phyloP scores from a whole-genome alignment of 768 basidiomycete species.

The Favolaschia claudopus region DNA sequence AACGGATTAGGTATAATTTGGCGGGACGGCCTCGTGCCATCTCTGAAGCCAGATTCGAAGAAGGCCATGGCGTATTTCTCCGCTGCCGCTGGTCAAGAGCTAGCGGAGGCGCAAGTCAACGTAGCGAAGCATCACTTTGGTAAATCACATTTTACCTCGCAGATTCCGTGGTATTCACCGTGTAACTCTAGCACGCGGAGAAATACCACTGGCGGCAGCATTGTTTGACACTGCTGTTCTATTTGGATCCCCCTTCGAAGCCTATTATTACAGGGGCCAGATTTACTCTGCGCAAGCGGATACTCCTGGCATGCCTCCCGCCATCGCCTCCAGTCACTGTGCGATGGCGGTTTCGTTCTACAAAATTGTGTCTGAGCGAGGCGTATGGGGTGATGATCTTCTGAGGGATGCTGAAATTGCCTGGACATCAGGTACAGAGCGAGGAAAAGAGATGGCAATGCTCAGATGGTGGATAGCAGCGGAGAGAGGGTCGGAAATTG shows the following conservation, averaged over 20 bases:
- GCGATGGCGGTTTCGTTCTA: constrained; percentile 92
- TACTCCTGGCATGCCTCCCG: constrained; percentile 48
- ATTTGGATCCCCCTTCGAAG: constrained; percentile 91
- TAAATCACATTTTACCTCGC: constrained; percentile 36
- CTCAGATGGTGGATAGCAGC: constrained; percentile 95
- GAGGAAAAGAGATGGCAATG: constrained; percentile 84
- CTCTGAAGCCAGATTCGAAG: constrained; percentile 66
- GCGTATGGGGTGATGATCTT: constrained; percentile 85
- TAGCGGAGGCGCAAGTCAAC: constrained; percentile 93
- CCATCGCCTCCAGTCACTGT: constrained; percentile 76
- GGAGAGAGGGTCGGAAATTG: constrained; percentile 90
- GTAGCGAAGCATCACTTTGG: constrained; percentile 82
- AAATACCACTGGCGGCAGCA: constrained; percentile 67
- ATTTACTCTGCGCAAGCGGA: constrained; percentile 72
- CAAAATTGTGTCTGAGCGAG: constrained; percentile 92
- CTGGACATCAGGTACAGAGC: constrained; percentile 74
- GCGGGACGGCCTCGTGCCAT: constrained; percentile 83
- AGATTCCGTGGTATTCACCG: constrained; percentile 13
- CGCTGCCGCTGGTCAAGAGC: constrained; percentile 84
- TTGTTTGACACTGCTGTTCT: constrained; percentile 88
- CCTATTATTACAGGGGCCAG: constrained; percentile 91
- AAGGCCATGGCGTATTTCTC: constrained; percentile 74
- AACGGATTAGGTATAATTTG: constrained; percentile 93
- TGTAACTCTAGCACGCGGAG: constrained; percentile 64
- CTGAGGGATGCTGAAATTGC: constrained; percentile 80